Percentiles rank a stretch among this genome's conserved stretches.
phyloP scores from a whole-genome alignment of 192 early-diverging fungal species.

The Phycomyces blakesleeanus region DNA sequence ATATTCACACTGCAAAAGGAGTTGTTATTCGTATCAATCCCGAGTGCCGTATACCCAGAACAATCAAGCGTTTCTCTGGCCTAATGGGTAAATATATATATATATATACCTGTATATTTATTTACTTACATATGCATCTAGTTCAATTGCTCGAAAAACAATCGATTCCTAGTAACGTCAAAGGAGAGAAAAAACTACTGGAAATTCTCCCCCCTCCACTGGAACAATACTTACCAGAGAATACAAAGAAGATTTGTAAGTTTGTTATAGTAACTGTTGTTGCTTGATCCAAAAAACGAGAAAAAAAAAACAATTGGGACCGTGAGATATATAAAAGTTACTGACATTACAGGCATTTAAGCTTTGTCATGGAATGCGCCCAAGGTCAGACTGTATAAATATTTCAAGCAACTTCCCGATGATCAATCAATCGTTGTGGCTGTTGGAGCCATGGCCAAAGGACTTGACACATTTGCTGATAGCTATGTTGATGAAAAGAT shows the following conservation, averaged over 20 bases:
- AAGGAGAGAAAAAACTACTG: constrained; percentile 70
- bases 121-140: constrained; percentile 23
- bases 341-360: background rate
- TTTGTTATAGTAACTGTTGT: too few relatives aligned
- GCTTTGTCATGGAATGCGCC: constrained; percentile 85
- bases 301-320: too few relatives aligned
- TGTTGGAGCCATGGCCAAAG: constrained; percentile 95
- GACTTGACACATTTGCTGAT: constrained; percentile 91
- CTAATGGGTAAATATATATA: constrained; percentile 71
- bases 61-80: constrained; percentile 97
- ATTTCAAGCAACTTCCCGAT: constrained; percentile 63
- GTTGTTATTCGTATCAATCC: constrained; percentile 97
- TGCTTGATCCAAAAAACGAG: too few relatives aligned
- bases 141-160: constrained; percentile 97
- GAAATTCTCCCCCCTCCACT: constrained; percentile 95
- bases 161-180: constrained; percentile 83
- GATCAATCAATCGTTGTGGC: constrained; percentile 83
- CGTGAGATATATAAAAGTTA: too few relatives aligned
- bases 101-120: background rate
- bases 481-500: constrained; percentile 92
- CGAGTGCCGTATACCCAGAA: constrained; percentile 94
- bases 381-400: constrained; percentile 72
- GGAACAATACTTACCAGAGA: constrained; percentile 88
- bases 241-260: constrained; percentile 76
- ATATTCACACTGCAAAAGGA: constrained; percentile 89